phyloP scores from a whole-genome alignment of 164 flowering plant species.

The Nymphaea colorata region DNA sequence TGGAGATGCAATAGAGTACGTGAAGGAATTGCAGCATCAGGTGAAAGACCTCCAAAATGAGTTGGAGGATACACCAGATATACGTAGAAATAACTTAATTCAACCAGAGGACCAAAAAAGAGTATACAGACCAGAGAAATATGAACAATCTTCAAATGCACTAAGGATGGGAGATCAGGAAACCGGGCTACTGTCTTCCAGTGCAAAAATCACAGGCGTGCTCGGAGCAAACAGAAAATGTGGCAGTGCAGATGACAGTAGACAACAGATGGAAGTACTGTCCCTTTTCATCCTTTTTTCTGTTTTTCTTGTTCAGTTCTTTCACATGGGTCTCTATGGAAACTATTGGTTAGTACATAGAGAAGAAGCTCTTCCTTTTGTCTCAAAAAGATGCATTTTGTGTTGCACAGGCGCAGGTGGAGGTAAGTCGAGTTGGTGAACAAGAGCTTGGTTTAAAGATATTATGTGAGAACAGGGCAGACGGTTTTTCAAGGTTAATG shows the following conservation, averaged over 20 bases:
- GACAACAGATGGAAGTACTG: background rate
- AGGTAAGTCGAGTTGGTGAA: slow-evolving; percentile 53
- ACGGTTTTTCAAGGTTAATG: slow-evolving; percentile 70
- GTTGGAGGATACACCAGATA: slow-evolving; percentile 31
- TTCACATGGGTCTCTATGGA: no score
- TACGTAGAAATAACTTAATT: slow-evolving; percentile 10
- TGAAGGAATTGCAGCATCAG: slow-evolving; percentile 62
- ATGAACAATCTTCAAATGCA: slow-evolving; percentile 25
- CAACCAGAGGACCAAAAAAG: slow-evolving; percentile 1
- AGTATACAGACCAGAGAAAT: slow-evolving; percentile 17
- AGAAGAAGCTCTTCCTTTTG: background rate
- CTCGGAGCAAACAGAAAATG: background rate
- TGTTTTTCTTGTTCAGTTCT: background rate
- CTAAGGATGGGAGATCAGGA: slow-evolving; percentile 11
- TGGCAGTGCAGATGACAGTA: background rate
- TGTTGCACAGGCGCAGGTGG: slow-evolving; percentile 28
- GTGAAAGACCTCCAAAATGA: slow-evolving; percentile 43
- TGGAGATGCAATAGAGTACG: slow-evolving; percentile 66
- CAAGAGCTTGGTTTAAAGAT: slow-evolving; percentile 49
- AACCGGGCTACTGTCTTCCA: slow-evolving; percentile 33
- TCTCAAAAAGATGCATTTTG: background rate
- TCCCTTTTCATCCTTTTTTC: background rate
- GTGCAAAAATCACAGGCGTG: slow-evolving; percentile 35
- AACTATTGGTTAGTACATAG: no score
- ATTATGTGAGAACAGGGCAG: slow-evolving; percentile 53